Base-by-base conservation (phyloP, 371 early-diverging fungal genomes). In the Mortierella sp. region DNA sequence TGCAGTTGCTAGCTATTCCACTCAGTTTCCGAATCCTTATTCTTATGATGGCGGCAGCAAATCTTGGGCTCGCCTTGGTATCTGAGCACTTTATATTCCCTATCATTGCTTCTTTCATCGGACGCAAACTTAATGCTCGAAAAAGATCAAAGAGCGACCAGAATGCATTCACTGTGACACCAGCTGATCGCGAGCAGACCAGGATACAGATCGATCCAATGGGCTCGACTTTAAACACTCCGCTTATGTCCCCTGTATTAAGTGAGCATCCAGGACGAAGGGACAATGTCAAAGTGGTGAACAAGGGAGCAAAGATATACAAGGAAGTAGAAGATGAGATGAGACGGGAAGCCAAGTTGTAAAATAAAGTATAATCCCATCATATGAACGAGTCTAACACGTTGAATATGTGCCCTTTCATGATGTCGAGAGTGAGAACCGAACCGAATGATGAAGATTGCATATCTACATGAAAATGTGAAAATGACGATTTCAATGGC, bases 271-370 rank as follows among this genome's bases (percentile, higher is more conserved):
- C 55, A 28, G 62, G 45, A 45, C 26, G n/a, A 40, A 40, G 45
- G 26, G 26, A 40, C 9, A 62, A 62, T 14, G 32, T 4, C 24
- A 43, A 62, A 2, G 5, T 12, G 24, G 55, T 20, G 5, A 35
- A 43, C 3, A 47, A 39, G n/a, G 65, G 81, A 28, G 77, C 78
- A 43, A 88, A 88, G 72, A 81, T 86, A n/a, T 88, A 88, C 61
- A 84, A 86, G 61, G 73, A 78, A 30, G 84, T 88, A 14, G 85
- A 84, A 79, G 80, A 87, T 60, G 89, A 88, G 63, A 85, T 88
- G 86, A 86, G 37, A n/a, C 18, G 26, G 26, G 40, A 55, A 12
- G 45, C 24, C n/a, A 55, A 10, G 2, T 11, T 55, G 24, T 55
- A 55, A 28, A 24, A 55, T 26, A 30, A 55, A 55, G 16, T 12